Percentiles rank a stretch among this genome's conserved stretches.
Evolutionary conservation across 768 basidiomycete genomes (phyloP).

Genomic region (Boletus rubroflammeus): DNA sequence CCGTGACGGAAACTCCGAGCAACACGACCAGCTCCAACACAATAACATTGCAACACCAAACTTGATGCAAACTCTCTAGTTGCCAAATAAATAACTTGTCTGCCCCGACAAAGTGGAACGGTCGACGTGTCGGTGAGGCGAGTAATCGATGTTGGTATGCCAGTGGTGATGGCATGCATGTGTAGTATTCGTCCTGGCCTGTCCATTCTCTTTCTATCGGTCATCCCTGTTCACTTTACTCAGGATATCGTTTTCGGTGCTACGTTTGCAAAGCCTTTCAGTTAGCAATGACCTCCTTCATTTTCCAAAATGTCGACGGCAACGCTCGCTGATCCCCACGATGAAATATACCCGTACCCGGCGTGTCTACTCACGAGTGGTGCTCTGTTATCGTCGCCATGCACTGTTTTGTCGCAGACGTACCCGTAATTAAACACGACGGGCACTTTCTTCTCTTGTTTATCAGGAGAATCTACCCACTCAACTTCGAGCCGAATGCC

Average conservation of each 20-base stretch:
- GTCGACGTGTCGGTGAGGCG: no score
- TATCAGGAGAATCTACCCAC: constrained; percentile 29
- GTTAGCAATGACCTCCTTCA: background rate
- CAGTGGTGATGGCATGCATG: background rate
- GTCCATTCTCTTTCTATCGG: background rate
- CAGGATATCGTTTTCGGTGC: background rate
- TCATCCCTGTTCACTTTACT: background rate
- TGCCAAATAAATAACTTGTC: background rate
- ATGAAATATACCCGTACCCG: constrained; percentile 55
- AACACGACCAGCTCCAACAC: no score
- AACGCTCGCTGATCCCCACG: constrained; percentile 55
- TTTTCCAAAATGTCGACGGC: constrained; percentile 44
- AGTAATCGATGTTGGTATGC: background rate
- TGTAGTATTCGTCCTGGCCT: background rate
- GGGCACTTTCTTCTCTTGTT: constrained; percentile 34
- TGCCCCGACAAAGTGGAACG: no score
- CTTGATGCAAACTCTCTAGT: background rate
- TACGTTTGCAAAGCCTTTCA: background rate
- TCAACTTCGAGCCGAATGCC: constrained; percentile 56
- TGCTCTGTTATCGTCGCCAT: background rate
- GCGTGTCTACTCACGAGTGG: constrained; percentile 38
- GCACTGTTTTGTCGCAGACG: background rate
- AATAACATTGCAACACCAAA: background rate
- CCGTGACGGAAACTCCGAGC: no score
- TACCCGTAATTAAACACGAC: constrained; percentile 55